Conservation (phyloP, 2,329 filamentous ascomycete genomes). For the Clathrospora elynae region DNA sequence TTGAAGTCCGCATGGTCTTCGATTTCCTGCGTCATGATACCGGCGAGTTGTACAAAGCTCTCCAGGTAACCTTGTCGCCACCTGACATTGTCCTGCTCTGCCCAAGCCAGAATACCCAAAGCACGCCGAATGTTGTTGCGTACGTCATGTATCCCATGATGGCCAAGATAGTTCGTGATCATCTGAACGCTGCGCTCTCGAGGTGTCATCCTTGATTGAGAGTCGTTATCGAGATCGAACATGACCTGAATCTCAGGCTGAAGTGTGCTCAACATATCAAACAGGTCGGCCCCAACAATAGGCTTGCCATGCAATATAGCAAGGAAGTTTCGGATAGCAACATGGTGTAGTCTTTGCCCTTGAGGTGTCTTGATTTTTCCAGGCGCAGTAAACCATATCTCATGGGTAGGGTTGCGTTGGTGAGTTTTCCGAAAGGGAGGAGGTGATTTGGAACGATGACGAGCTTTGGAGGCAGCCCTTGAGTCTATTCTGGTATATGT, state of each 20-base stretch:
- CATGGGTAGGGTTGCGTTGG: conserved; percentile 40
- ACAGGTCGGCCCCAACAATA: conserved; percentile 67
- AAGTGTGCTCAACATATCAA: conserved; percentile 67
- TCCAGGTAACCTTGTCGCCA: conserved; percentile 73
- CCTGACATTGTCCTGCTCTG: conserved; percentile 64
- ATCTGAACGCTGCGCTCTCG: conserved; percentile 59
- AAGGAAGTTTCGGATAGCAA: conserved; percentile 72
- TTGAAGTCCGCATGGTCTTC: conserved; percentile 63
- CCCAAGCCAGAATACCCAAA: conserved; percentile 67
- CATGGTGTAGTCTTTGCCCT: conserved; percentile 62
- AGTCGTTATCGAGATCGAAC: conserved; percentile 53
- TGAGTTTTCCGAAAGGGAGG: conserved; percentile 17
- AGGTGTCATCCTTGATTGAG: conserved; percentile 33
- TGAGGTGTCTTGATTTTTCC: conserved; percentile 52
- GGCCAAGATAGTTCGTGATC: conserved; percentile 65
- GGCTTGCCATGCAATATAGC: conserved; percentile 68
- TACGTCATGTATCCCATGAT: conserved; percentile 67
- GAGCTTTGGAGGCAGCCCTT: conserved; percentile 21
- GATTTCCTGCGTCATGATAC: conserved; percentile 56
- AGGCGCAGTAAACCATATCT: conserved; percentile 68
- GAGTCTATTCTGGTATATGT: conserved; percentile 19
- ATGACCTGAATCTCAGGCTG: conserved; percentile 64
- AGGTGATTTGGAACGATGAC: conserved; percentile 20
- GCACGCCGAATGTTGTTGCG: conserved; percentile 65
- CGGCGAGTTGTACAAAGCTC: conserved; percentile 68